Evolutionary conservation across 2,329 filamentous ascomycete species (phyloP), one percentile per base, ranked within the genome.

Genomic region (Monascus ruber): DNA sequence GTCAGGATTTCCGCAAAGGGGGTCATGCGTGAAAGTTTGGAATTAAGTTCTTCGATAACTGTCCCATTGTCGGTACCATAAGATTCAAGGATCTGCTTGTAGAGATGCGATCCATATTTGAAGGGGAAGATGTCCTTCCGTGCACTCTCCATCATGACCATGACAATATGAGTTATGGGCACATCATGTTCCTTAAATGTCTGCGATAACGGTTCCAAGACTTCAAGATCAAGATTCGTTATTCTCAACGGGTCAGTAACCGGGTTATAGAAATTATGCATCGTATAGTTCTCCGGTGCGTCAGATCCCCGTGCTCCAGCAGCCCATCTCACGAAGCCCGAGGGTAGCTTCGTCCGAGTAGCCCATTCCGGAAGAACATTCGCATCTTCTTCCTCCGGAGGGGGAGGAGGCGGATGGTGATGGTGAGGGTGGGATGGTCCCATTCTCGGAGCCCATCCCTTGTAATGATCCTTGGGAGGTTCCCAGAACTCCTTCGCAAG

Each of bases 51-150:
- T n/a, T 44, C 39, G 3, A 46, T 32, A 4, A 41, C 5, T 7
- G 43, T 33, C 1, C 39, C n/a, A n/a, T 41, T 41, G 10, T 42
- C 33, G n/a, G 40, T 45, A 11, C 41, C 39, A 34, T 55, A 48
- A 4, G 53, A 49, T 2, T 49, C 42, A 26, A 53, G 35, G 6
- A 58, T 52, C 24, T 45, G 39, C 5, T 51, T 32, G 34, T 59
- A 52, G 8, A 59, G 39, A 32, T 51, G 44, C 7, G 55, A 58
- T 1, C 47, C 54, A 25, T 46, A 39, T 35, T 47, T 51, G 5
- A 59, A 43, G 4, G 56, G 56, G 31, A 59, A 59, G 17, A 59
- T 32, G 17, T 58, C 56, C 32, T 59, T 58, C 17, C 56, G 47
- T 6, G 52, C 43, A 37, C 56, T 59, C 39, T 59, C 56, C 54